Conservation (phyloP, 805 yeast species). For the Yarrowia deformans region DNA sequence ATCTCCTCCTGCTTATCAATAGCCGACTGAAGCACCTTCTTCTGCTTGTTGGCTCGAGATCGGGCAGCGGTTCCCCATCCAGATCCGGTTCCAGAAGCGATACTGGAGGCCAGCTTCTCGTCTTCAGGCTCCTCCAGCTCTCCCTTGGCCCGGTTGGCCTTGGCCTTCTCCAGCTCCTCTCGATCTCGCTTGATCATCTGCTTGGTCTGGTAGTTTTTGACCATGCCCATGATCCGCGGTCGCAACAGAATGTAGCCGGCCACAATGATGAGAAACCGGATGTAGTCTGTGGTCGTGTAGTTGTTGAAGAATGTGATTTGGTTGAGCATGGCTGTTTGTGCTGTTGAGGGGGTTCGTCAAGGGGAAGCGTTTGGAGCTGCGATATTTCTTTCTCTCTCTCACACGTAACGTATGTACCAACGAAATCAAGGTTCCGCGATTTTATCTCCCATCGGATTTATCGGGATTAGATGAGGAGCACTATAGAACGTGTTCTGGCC, state of each 20-base stretch:
- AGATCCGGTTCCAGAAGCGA: constrained; percentile 59
- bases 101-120: constrained; percentile 68
- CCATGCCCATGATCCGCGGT: constrained; percentile 36
- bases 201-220: constrained; percentile 38
- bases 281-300: constrained; percentile 37
- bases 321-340: constrained; percentile 24
- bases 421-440: constrained; percentile 10
- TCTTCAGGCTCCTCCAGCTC: constrained; percentile 21
- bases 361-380: neutral
- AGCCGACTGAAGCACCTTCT: constrained; percentile 21
- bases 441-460: constrained; percentile 6
- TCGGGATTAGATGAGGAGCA: neutral
- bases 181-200: constrained; percentile 38
- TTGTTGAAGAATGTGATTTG: constrained; percentile 35
- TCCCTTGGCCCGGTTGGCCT: constrained; percentile 3
- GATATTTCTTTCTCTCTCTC: constrained; percentile 12
- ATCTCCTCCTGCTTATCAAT: constrained; percentile 23
- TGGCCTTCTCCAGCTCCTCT: constrained; percentile 14
- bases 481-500: neutral
- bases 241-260: constrained; percentile 38
- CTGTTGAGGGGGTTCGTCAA: neutral
- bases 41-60: constrained; percentile 26
- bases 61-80: constrained; percentile 40
- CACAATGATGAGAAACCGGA: constrained; percentile 39
- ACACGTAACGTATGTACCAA: neutral